Evolutionary conservation across 2,329 filamentous ascomycete species (phyloP).

Genomic region (Cercospora sp.): DNA sequence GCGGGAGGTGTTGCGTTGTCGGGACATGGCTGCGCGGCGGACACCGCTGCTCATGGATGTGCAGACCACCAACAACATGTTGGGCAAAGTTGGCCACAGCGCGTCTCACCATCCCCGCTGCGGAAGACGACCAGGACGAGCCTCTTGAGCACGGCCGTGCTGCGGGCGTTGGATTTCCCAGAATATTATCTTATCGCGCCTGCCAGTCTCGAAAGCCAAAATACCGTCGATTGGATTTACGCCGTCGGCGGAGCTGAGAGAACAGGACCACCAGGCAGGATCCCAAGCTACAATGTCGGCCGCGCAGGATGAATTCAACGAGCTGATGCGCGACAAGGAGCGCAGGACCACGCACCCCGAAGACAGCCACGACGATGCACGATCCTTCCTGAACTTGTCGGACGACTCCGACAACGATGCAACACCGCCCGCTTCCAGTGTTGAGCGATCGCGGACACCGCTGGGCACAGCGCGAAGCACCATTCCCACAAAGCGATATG

Average conservation of each 20-base stretch:
- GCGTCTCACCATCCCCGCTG: conserved; percentile 20
- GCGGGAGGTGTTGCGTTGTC: background rate
- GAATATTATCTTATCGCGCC: conserved; percentile 13
- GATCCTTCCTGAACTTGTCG: conserved; percentile 43
- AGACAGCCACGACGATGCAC: conserved; percentile 51
- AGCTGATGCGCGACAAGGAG: conserved; percentile 52
- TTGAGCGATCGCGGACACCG: conserved; percentile 38
- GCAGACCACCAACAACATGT: conserved; percentile 12
- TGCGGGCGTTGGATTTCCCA: conserved; percentile 7
- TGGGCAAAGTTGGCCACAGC: conserved; percentile 5
- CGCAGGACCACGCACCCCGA: conserved; percentile 49
- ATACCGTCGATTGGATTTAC: background rate
- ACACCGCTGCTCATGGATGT: background rate
- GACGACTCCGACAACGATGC: conserved; percentile 44
- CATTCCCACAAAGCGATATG: conserved; percentile 63
- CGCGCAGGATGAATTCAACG: conserved; percentile 55
- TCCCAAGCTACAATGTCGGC: conserved; percentile 44
- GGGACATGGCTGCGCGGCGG: background rate
- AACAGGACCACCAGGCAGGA: background rate
- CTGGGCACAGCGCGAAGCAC: conserved; percentile 48
- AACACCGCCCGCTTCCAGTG: conserved; percentile 61
- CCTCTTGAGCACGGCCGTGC: conserved; percentile 6
- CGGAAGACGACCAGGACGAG: conserved; percentile 18
- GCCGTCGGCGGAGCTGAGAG: conserved; percentile 7
- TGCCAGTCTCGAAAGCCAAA: conserved; percentile 15